Conservation (phyloP, 192 early-diverging fungal genomes). For the Cetraspora pellucida region DNA sequence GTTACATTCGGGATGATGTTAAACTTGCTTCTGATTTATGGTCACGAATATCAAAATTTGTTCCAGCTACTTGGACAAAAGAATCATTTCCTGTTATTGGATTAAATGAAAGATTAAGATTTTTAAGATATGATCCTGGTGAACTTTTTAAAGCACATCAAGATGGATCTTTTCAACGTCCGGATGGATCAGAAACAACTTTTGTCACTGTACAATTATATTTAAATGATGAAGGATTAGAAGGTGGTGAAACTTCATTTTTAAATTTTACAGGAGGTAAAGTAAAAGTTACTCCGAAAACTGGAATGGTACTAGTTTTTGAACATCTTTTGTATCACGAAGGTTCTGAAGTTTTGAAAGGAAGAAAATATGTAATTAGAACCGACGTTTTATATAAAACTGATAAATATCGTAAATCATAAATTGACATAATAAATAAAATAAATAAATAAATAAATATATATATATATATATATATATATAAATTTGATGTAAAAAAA, state of each 20-base stretch:
- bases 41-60: slow-evolving; percentile 34
- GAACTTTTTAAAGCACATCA: slow-evolving; percentile 42
- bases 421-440: too few relatives aligned
- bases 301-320: slow-evolving; percentile 44
- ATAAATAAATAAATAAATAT: too few relatives aligned
- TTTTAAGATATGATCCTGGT: slow-evolving; percentile 43
- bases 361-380: slow-evolving; percentile 52
- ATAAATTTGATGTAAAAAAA: too few relatives aligned
- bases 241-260: slow-evolving; percentile 52
- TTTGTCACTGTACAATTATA: slow-evolving; percentile 51
- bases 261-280: slow-evolving; percentile 29
- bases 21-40: slow-evolving; percentile 33
- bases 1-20: slow-evolving; percentile 42
- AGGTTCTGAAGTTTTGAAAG: slow-evolving; percentile 43
- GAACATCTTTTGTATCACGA: slow-evolving; percentile 50
- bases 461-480: too few relatives aligned
- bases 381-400: slow-evolving; percentile 49
- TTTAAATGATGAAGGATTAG: slow-evolving; percentile 44
- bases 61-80: slow-evolving; percentile 31
- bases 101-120: slow-evolving; percentile 49
- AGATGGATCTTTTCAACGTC: slow-evolving; percentile 43
- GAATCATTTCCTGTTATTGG: slow-evolving; percentile 33
- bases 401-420: neutral
- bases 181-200: slow-evolving; percentile 41
- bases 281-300: slow-evolving; percentile 39